A percentile compares a stretch with the other conserved stretches of the same genome.
Conservation (phyloP, 306 rosid species). For the Quercus parvula region DNA sequence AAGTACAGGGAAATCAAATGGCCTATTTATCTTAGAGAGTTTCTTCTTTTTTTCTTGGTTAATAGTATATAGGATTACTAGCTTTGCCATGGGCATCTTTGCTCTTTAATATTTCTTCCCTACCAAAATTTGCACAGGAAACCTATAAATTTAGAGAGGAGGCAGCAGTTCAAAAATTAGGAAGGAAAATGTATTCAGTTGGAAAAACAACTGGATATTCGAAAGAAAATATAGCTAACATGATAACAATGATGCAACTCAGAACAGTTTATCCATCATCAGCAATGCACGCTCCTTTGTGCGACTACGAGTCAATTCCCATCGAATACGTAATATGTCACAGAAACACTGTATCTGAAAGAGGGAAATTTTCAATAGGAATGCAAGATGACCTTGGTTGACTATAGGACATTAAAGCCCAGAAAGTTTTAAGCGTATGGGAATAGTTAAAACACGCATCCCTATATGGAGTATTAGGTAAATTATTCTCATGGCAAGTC, state of each 20-base stretch:
- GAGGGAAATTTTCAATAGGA: background rate
- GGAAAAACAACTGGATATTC: slow-evolving; percentile 6
- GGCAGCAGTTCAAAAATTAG: background rate
- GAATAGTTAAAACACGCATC: background rate
- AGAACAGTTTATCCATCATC: slow-evolving; percentile 88
- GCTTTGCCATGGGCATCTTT: background rate
- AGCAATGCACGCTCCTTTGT: slow-evolving; percentile 83
- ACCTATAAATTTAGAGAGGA: background rate
- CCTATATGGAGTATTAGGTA: background rate
- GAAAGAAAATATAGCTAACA: background rate
- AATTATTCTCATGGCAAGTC: background rate
- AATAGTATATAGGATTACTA: too few relatives aligned
- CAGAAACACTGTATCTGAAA: slow-evolving; percentile 60
- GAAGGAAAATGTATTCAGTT: background rate
- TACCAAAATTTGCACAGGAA: background rate
- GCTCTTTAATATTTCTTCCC: background rate
- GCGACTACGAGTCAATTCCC: slow-evolving; percentile 87
- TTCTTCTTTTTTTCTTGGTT: too few relatives aligned
- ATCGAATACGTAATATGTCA: slow-evolving; percentile 72
- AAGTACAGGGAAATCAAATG: too few relatives aligned
- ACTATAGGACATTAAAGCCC: background rate
- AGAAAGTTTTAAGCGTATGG: background rate
- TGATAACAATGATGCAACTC: slow-evolving; percentile 19
- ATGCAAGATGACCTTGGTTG: background rate
- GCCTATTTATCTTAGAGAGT: too few relatives aligned